Conservation (phyloP, 2,329 filamentous ascomycete species). For the Penicillium sp. region DNA sequence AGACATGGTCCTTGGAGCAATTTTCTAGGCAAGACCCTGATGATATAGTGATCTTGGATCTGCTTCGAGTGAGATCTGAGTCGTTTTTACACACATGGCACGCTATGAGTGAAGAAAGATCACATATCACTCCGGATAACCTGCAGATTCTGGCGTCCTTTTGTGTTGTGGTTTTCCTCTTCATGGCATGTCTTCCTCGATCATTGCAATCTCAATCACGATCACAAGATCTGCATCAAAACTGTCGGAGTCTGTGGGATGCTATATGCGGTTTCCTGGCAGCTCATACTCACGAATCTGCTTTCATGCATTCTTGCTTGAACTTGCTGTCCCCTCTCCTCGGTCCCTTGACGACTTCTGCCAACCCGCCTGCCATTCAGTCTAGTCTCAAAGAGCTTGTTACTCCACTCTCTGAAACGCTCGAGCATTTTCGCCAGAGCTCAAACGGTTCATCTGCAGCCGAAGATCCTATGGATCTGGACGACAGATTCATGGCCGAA, state of each 20-base stretch:
- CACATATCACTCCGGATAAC: conserved; percentile 49
- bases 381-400: conserved; percentile 25
- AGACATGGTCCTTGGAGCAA: conserved; percentile 19
- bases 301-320: conserved; percentile 30
- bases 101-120: conserved; percentile 39
- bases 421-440: conserved; percentile 27
- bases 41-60: conserved; percentile 43
- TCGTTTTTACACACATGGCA: conserved; percentile 45
- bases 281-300: conserved; percentile 24
- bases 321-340: conserved; percentile 35
- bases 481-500: conserved; percentile 34
- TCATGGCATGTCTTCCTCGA: conserved; percentile 34
- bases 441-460: conserved; percentile 14
- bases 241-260: conserved; percentile 31
- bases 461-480: conserved; percentile 44
- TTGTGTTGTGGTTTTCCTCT: conserved; percentile 42
- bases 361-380: conserved; percentile 19
- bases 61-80: conserved; percentile 46
- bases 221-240: conserved; percentile 27
- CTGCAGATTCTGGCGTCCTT: conserved; percentile 50
- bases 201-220: conserved; percentile 24
- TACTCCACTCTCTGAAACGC: conserved; percentile 26
- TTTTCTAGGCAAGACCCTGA: conserved; percentile 31
- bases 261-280: conserved; percentile 33
- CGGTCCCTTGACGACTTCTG: conserved; percentile 16